A percentile compares a stretch with the other conserved stretches of the same genome.
phyloP scores from a whole-genome alignment of 179 eudicot genomes.

The Sideroxylon spinosum region DNA sequence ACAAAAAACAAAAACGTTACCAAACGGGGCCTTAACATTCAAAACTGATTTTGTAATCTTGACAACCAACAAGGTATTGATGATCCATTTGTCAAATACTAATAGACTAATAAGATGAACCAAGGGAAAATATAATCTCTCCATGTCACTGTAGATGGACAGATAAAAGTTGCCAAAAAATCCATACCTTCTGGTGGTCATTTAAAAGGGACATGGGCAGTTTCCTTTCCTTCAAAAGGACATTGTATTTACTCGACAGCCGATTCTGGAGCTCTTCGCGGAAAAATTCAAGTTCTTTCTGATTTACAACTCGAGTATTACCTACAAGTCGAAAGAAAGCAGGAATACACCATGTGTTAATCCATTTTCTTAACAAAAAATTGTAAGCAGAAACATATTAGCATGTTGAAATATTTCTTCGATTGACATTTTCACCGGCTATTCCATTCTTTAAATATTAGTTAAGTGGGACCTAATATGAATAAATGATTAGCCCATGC shows the following conservation, averaged over 20 bases:
- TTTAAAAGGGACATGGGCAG: conserved; percentile 88
- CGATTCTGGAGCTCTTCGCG: conserved; percentile 66
- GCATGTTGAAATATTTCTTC: neutral
- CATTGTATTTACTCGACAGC: conserved; percentile 70
- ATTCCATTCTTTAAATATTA: neutral
- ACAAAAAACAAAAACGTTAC: no score
- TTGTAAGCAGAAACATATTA: neutral
- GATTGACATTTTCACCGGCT: neutral
- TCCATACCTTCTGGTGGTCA: conserved; percentile 75
- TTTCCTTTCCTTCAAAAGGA: conserved; percentile 72
- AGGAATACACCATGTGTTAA: neutral
- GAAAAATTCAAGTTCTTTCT: conserved; percentile 73
- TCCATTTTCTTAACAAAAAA: neutral
- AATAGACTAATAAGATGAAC: no score
- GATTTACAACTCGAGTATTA: conserved; percentile 59
- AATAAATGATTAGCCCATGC: neutral
- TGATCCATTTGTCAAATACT: no score
- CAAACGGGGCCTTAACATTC: no score
- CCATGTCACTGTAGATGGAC: neutral
- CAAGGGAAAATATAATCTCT: neutral
- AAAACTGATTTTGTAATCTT: no score
- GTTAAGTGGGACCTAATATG: neutral
- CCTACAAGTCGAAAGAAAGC: conserved; percentile 30
- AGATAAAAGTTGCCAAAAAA: neutral
- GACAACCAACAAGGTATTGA: no score